These are phyloP conservation scores for Talaromyces nanjingensis DNA, from an alignment of 495 filamentous ascomycete species.

Conservation along the genomic window DNA sequence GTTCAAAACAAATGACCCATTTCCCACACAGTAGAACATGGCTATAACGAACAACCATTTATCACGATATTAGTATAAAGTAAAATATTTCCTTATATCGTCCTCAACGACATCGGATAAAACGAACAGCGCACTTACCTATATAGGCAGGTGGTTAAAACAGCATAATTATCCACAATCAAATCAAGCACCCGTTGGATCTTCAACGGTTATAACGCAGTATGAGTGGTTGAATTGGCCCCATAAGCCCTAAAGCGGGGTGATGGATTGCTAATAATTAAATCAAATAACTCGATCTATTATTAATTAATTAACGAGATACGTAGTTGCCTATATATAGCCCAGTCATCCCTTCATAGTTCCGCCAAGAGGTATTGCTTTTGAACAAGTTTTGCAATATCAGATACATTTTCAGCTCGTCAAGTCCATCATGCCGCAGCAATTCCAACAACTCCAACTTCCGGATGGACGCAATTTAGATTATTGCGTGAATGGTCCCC, in stretches of 20 bases:
- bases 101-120: no score
- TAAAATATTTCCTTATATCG: no score
- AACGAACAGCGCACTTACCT: not conserved
- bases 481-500: not conserved
- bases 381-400: not conserved
- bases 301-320: not conserved
- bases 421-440: not conserved
- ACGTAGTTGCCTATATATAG: not conserved
- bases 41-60: no score
- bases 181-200: not conserved
- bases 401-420: not conserved
- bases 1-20: no score
- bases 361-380: not conserved
- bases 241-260: not conserved
- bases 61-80: no score
- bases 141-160: not conserved
- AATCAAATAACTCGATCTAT: not conserved
- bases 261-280: not conserved
- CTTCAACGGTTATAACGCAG: not conserved
- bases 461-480: constrained; percentile 3
- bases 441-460: not conserved
- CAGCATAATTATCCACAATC: not conserved
- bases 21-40: no score
- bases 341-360: not conserved
- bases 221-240: not conserved